Conservation (phyloP, 2,329 filamentous ascomycete genomes). For the Pseudomassariella vexata region DNA sequence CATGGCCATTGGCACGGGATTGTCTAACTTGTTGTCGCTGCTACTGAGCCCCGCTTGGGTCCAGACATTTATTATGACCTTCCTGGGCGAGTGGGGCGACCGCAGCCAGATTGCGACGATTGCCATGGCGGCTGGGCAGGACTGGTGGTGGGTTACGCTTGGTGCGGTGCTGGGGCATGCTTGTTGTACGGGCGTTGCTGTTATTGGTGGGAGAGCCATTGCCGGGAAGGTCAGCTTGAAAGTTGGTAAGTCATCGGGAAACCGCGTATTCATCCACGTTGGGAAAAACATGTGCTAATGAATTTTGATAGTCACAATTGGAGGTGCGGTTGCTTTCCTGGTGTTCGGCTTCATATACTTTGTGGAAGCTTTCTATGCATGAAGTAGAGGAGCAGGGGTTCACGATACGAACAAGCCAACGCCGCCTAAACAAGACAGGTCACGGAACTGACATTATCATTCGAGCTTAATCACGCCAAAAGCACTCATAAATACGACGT, state of each 20-base stretch:
- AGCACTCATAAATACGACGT: too few species aligned
- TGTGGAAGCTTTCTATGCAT: slow-evolving; percentile 66
- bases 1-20: slow-evolving; percentile 37
- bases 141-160: slow-evolving; percentile 97
- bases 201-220: slow-evolving; percentile 86
- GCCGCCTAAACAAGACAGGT: too few species aligned
- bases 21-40: slow-evolving; percentile 81
- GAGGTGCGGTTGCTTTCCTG: slow-evolving; percentile 85
- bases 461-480: too few species aligned
- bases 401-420: too few species aligned
- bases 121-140: slow-evolving; percentile 95
- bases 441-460: too few species aligned
- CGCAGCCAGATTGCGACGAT: slow-evolving; percentile 97
- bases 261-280: too few species aligned
- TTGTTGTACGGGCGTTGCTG: slow-evolving; percentile 84
- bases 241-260: slow-evolving; percentile 69
- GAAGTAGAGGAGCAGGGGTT: too few species aligned
- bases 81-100: slow-evolving; percentile 96
- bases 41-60: slow-evolving; percentile 96
- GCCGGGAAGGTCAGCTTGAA: slow-evolving; percentile 91
- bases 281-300: too few species aligned
- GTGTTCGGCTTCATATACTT: slow-evolving; percentile 90
- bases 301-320: slow-evolving; percentile 79
- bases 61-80: slow-evolving; percentile 98
- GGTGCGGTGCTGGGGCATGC: slow-evolving; percentile 83